Evolutionary conservation across 805 yeast species (phyloP).

Genomic region (Kodamaea nitidulidarum): DNA sequence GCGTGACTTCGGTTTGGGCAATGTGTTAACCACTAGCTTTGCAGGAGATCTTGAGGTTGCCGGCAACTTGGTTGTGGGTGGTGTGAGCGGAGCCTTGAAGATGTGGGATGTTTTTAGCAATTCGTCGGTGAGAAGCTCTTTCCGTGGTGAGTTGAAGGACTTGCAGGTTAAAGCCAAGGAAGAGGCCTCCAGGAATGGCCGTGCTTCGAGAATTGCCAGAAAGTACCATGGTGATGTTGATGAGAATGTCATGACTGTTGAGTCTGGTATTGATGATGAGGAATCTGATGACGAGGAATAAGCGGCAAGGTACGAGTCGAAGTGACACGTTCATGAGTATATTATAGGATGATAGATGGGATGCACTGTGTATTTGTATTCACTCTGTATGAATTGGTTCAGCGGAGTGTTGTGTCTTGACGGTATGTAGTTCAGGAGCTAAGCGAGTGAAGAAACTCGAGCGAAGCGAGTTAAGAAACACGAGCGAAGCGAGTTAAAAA

Average conservation of each 20-base stretch:
- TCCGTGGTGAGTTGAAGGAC: constrained; percentile 53
- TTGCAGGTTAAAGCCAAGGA: constrained; percentile 56
- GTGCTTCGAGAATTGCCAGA: constrained; percentile 70
- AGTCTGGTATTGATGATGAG: constrained; percentile 52
- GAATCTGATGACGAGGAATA: constrained; percentile 47
- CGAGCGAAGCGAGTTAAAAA: too few species aligned
- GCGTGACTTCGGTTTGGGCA: constrained; percentile 92
- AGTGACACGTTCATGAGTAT: too few species aligned
- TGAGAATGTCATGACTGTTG: constrained; percentile 61
- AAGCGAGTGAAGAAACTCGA: too few species aligned
- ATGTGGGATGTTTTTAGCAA: constrained; percentile 92
- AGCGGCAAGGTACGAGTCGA: too few species aligned
- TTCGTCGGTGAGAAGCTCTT: constrained; percentile 66
- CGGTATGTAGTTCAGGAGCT: too few species aligned
- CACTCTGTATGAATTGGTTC: too few species aligned
- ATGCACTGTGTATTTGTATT: too few species aligned
- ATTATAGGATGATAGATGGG: too few species aligned
- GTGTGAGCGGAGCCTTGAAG: constrained; percentile 77
- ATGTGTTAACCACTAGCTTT: constrained; percentile 76
- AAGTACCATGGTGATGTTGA: constrained; percentile 50
- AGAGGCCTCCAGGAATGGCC: constrained; percentile 52
- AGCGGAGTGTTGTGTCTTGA: too few species aligned
- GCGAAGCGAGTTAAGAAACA: too few species aligned
- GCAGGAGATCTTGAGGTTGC: constrained; percentile 85
- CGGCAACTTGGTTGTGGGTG: constrained; percentile 83